A percentile compares a stretch with the other conserved stretches of the same genome.
These are phyloP conservation scores for Zanthoxylum bungeanum DNA, from an alignment of 345 rosid genomes.

Conservation along the genomic window DNA sequence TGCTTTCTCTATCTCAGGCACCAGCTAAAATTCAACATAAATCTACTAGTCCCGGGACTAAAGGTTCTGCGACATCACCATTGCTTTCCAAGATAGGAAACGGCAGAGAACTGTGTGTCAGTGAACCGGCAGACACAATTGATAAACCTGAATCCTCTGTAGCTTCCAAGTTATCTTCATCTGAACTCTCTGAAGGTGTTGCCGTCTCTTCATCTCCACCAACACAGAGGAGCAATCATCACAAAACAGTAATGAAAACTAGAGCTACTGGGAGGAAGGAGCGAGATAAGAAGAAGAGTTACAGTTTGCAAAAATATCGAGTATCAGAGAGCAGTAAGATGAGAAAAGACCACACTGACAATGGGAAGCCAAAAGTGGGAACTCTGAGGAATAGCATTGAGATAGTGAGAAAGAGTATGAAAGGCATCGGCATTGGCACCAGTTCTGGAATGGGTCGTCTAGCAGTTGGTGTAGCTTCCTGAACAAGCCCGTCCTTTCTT, in stretches of 20 bases:
- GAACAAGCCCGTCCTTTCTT: conserved; percentile 8
- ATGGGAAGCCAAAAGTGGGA: conserved; percentile 28
- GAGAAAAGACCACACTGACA: conserved; percentile 21
- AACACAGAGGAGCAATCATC: conserved; percentile 3
- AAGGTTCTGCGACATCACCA: conserved; percentile 19
- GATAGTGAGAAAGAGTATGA: conserved; percentile 35
- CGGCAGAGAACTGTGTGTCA: conserved; percentile 10
- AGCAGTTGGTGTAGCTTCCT: conserved; percentile 48
- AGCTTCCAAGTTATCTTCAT: conserved; percentile 11
- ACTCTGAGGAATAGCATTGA: conserved; percentile 26
- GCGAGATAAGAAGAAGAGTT: conserved; percentile 25
- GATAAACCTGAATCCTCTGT: conserved; percentile 9
- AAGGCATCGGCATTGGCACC: conserved; percentile 30
- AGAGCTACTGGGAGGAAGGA: conserved; percentile 19
- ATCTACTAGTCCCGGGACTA: conserved; percentile 25
- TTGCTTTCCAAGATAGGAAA: conserved; percentile 27
- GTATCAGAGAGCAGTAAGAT: conserved; percentile 11
- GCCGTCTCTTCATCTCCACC: conserved; percentile 14
- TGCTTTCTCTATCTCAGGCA: conserved; percentile 24
- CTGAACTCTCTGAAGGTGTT: conserved; percentile 20
- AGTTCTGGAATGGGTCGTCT: conserved; percentile 29
- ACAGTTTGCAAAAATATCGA: conserved; percentile 21
- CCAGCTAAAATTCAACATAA: conserved; percentile 21
- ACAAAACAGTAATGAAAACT: conserved; percentile 17
- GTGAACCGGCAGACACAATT: conserved; percentile 5